Base-by-base conservation (phyloP, 108 stramenopile species). In the Skeletonema marinoi region DNA sequence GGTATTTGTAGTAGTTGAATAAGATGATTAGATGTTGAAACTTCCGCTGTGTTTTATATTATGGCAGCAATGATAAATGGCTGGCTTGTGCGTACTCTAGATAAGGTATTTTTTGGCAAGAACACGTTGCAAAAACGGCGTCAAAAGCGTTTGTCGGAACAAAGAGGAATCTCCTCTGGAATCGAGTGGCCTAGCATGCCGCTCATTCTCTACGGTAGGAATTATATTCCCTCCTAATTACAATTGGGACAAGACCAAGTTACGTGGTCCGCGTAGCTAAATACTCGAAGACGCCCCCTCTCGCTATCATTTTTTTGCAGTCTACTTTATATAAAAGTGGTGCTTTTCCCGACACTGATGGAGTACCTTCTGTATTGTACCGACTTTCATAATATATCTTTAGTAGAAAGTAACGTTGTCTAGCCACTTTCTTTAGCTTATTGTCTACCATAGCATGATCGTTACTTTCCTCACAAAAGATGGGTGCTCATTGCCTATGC, bases 211-310 rank as follows among this genome's bases (percentile, higher is more conserved):
- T 12, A 56, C 19, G 54, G 54, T 21, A 21, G 54, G 54, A 56
- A 56, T 25, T 2, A 1, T 56, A 56, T 56, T 56, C 54, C 54
- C 54, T 8, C 0, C 54, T 29, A 56, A 56, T 56, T 17, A 0
- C 54, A 56, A 56, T 56, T 56, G 54, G 54, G 54, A 56, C 54
- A 56, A 56, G 54, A 56, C 54, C 54, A 56, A 56, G 21, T n/a
- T 16, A 9, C 42, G 14, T 39, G 8, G 25, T 25, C 25, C 25
- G 25, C 25, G 25, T 25, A 25, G 25, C 25, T 25, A 25, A 25
- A 25, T 25, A 25, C 25, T 25, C 25, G 25, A 25, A 25, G 25
- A 25, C 25, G 0, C 25, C 25, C 25, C 25, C 0, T 25, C 25
- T 25, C 25, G 25, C 25, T 25, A 25, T 25, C 25, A 25, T 25